phyloP scores from a whole-genome alignment of 2,329 filamentous ascomycete genomes.

The Metarhizium robertsii region DNA sequence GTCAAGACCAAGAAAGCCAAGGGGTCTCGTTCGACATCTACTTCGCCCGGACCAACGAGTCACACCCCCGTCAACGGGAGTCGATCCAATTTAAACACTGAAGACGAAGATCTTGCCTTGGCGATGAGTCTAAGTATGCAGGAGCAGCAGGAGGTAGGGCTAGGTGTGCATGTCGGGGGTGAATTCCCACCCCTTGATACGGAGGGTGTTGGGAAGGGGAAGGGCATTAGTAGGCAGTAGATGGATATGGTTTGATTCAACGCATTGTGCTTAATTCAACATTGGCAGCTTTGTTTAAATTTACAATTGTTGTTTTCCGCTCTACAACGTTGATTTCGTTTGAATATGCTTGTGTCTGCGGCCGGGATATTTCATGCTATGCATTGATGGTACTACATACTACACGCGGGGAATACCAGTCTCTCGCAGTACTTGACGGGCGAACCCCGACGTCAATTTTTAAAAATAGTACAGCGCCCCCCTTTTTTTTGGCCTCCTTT shows the following conservation, averaged over 20 bases:
- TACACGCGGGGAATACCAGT: no score
- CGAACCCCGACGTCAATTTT: no score
- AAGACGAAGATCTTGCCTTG: constrained; percentile 50
- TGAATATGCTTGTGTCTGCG: no score
- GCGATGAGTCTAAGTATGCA: constrained; percentile 52
- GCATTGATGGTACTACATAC: no score
- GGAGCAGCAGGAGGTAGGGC: constrained; percentile 28
- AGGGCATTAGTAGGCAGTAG: constrained; percentile 19
- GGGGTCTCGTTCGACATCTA: constrained; percentile 14
- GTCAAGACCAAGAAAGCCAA: constrained; percentile 36
- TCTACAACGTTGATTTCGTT: no score
- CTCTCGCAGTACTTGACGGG: no score
- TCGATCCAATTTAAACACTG: constrained; percentile 7
- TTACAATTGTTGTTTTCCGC: neutral
- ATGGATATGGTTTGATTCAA: neutral
- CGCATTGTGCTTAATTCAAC: neutral
- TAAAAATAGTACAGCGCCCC: no score
- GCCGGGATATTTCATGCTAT: no score
- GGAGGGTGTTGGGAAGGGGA: constrained; percentile 35
- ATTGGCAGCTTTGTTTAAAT: neutral
- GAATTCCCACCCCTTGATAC: constrained; percentile 32
- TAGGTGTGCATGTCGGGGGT: constrained; percentile 14
- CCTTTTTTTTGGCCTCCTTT: no score
- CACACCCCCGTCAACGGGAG: constrained; percentile 22
- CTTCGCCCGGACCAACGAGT: constrained; percentile 25